These are phyloP conservation scores for Hypericum androsaemum DNA, from an alignment of 345 rosid species.

Conservation along the genomic window DNA sequence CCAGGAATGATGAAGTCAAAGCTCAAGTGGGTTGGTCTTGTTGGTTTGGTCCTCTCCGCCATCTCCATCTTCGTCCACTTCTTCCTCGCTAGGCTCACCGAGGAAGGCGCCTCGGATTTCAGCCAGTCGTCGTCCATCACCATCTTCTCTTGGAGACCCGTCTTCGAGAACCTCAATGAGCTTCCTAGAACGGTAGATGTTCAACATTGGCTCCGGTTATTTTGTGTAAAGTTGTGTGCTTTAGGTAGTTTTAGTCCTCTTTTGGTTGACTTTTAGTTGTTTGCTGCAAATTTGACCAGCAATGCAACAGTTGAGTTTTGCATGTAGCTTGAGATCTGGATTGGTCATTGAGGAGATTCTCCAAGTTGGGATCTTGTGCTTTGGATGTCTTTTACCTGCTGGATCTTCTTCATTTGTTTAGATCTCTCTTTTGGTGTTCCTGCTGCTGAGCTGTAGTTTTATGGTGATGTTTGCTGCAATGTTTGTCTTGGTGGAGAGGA, in stretches of 20 bases:
- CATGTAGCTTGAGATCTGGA: too few relatives aligned
- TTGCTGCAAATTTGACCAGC: too few relatives aligned
- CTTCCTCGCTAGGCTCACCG: constrained; percentile 75
- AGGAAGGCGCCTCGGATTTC: constrained; percentile 60
- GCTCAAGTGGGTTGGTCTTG: constrained; percentile 77
- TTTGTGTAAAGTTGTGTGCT: constrained; percentile 9
- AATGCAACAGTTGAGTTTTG: too few relatives aligned
- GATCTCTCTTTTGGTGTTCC: too few relatives aligned
- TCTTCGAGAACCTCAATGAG: constrained; percentile 49
- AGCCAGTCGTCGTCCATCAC: constrained; percentile 45
- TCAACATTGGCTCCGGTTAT: neutral
- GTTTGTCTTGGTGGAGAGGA: too few relatives aligned
- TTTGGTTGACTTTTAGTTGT: constrained; percentile 3
- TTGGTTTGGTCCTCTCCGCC: constrained; percentile 64
- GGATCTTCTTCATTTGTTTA: too few relatives aligned
- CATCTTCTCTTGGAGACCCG: constrained; percentile 94
- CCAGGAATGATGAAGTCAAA: constrained; percentile 50
- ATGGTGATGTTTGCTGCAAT: too few relatives aligned
- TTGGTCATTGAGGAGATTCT: too few relatives aligned
- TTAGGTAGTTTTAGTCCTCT: neutral
- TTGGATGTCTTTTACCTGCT: too few relatives aligned
- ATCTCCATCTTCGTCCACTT: constrained; percentile 71
- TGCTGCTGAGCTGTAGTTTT: too few relatives aligned
- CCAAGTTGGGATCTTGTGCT: too few relatives aligned
- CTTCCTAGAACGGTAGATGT: constrained; percentile 35